These are phyloP conservation scores for Fraxinus sp. DNA, from an alignment of 305 asterid species.

Conservation along the genomic window DNA sequence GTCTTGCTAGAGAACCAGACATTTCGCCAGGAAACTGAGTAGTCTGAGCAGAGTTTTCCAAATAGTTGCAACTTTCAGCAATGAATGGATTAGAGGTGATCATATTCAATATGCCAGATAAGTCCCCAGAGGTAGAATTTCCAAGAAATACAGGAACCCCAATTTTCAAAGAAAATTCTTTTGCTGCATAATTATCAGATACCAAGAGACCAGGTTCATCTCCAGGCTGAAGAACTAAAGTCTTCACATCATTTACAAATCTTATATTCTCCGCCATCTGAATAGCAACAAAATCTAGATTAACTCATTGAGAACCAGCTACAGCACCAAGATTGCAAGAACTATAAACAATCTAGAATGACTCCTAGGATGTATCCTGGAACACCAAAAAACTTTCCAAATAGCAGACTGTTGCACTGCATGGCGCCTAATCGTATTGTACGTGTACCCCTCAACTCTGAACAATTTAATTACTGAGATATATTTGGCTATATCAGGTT, in stretches of 20 bases:
- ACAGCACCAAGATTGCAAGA: background rate
- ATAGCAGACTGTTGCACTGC: background rate
- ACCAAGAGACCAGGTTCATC: constrained; percentile 45
- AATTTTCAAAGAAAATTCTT: constrained; percentile 27
- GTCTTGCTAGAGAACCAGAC: constrained; percentile 33
- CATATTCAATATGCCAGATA: constrained; percentile 26
- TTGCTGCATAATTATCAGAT: constrained; percentile 37
- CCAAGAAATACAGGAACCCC: constrained; percentile 30
- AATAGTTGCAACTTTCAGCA: constrained; percentile 15
- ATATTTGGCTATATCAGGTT: background rate
- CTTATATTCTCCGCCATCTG: constrained; percentile 67
- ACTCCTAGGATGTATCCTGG: background rate
- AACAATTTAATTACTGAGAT: background rate
- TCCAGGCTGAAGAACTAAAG: constrained; percentile 53
- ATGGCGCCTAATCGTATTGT: too few relatives aligned
- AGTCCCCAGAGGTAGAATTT: constrained; percentile 27
- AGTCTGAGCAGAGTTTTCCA: constrained; percentile 24
- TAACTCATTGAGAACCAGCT: background rate
- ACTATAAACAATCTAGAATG: too few relatives aligned
- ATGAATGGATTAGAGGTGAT: constrained; percentile 26
- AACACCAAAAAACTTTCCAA: background rate
- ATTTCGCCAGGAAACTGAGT: constrained; percentile 28
- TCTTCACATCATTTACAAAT: constrained; percentile 51
- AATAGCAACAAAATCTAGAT: constrained; percentile 18
- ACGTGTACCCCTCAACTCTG: background rate